A percentile compares a stretch with the other conserved stretches of the same genome.
Evolutionary conservation across 2,329 filamentous ascomycete species (phyloP).

Genomic region (Pseudocercospora cruenta): DNA sequence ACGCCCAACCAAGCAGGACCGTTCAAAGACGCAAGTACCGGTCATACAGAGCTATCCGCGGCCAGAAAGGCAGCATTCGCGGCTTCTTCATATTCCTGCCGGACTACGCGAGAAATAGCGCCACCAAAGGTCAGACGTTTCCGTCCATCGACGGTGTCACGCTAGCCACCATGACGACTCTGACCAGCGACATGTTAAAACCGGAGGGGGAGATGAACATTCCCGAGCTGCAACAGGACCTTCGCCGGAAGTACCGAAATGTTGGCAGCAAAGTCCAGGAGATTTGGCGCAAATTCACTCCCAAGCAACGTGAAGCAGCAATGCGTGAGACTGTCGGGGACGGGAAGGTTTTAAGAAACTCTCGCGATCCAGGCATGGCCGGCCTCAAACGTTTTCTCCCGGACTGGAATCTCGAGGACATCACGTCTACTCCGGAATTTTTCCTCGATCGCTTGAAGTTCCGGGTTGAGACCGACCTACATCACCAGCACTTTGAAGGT

Average conservation of each 20-base stretch:
- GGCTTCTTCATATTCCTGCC: neutral
- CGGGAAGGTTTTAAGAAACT: constrained; percentile 15
- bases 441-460: constrained; percentile 23
- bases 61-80: neutral
- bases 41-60: neutral
- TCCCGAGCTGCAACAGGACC: constrained; percentile 20
- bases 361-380: constrained; percentile 15
- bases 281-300: constrained; percentile 25
- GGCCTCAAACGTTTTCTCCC: constrained; percentile 13
- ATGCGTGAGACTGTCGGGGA: constrained; percentile 19
- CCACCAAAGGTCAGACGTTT: neutral
- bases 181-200: constrained; percentile 7
- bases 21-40: neutral
- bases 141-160: constrained; percentile 2
- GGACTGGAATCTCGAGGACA: constrained; percentile 23
- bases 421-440: constrained; percentile 19
- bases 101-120: neutral
- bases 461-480: constrained; percentile 15
- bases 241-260: constrained; percentile 25
- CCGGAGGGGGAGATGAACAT: constrained; percentile 20
- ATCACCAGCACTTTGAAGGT: constrained; percentile 18
- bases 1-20: neutral
- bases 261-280: constrained; percentile 18
- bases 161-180: constrained; percentile 1
- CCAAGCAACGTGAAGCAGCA: constrained; percentile 23